Evolutionary conservation across 1,139 yeast species (phyloP).

Genomic region (Yamadazyma dushanensis): DNA sequence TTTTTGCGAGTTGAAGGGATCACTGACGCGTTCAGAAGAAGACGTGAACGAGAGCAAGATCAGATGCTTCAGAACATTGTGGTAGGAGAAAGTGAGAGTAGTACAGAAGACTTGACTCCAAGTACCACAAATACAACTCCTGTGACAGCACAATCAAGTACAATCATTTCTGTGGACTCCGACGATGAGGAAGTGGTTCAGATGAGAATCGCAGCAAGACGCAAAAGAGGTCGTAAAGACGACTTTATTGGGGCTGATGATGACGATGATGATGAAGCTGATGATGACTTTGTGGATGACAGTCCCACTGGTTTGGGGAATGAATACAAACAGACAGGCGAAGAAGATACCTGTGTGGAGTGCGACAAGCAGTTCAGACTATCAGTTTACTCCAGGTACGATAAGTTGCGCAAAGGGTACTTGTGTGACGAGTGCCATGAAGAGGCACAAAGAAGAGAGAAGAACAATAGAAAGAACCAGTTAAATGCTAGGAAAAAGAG

Average conservation of each 20-base stretch:
- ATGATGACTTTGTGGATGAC: slow-evolving; percentile 29
- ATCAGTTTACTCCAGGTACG: slow-evolving; percentile 62
- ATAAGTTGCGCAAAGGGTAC: slow-evolving; percentile 52
- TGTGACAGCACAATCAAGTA: background rate
- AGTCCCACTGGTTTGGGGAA: slow-evolving; percentile 25
- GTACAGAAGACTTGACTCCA: slow-evolving; percentile 4
- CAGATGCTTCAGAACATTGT: slow-evolving; percentile 7
- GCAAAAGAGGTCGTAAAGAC: slow-evolving; percentile 24
- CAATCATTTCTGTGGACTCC: slow-evolving; percentile 7
- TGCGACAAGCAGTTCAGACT: slow-evolving; percentile 60
- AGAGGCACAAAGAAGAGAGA: slow-evolving; percentile 41
- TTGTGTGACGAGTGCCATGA: slow-evolving; percentile 68
- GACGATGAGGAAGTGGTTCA: slow-evolving; percentile 20
- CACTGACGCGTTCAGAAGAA: slow-evolving; percentile 71
- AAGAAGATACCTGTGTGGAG: slow-evolving; percentile 54
- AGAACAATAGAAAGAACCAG: slow-evolving; percentile 50
- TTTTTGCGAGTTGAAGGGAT: slow-evolving; percentile 82
- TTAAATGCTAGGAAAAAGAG: slow-evolving; percentile 68
- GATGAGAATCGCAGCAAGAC: slow-evolving; percentile 43
- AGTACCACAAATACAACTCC: slow-evolving; percentile 2
- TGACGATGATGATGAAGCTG: slow-evolving; percentile 30
- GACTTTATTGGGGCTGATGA: slow-evolving; percentile 18
- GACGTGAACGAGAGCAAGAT: slow-evolving; percentile 38
- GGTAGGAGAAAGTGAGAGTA: slow-evolving; percentile 4
- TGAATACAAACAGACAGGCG: slow-evolving; percentile 41